Evolutionary conservation across 371 early-diverging fungal genomes (phyloP).

Genomic region (Mortierella sp.): DNA sequence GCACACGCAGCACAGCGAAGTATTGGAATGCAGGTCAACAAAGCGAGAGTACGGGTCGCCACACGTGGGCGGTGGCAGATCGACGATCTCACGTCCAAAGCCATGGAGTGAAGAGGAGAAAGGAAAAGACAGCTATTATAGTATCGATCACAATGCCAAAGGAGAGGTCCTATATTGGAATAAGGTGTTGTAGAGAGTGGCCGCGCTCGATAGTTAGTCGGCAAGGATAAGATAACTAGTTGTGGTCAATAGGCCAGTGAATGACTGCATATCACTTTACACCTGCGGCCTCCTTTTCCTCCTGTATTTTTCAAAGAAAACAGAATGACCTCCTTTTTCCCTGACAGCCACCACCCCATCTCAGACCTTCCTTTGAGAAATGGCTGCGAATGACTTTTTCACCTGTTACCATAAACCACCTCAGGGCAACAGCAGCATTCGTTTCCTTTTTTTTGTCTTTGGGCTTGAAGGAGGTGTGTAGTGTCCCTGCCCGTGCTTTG

Average conservation of each 20-base stretch:
- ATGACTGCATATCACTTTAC: no score
- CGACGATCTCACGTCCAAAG: neutral
- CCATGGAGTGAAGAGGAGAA: slow-evolving; percentile 2
- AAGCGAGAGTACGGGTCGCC: neutral
- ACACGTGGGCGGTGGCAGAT: neutral
- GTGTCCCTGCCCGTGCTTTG: no score
- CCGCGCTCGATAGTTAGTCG: neutral
- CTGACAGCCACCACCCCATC: slow-evolving; percentile 2
- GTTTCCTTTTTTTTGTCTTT: neutral
- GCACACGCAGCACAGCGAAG: neutral
- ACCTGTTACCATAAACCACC: neutral
- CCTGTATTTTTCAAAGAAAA: slow-evolving; percentile 4
- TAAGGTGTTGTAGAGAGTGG: neutral
- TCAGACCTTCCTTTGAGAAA: slow-evolving; percentile 23
- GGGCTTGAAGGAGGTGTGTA: neutral
- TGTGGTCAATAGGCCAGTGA: slow-evolving; percentile 3
- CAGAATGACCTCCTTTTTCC: neutral
- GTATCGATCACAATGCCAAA: neutral
- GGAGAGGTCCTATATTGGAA: neutral
- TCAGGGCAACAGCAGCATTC: neutral
- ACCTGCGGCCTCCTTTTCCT: slow-evolving; percentile 32
- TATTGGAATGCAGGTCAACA: slow-evolving; percentile 29
- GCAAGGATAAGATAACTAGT: neutral
- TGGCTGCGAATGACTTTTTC: neutral
- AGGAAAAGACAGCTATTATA: neutral